A percentile compares a stretch with the other conserved stretches of the same genome.
These are phyloP conservation scores for Alnus glutinosa DNA, from an alignment of 306 rosid genomes.

Conservation along the genomic window DNA sequence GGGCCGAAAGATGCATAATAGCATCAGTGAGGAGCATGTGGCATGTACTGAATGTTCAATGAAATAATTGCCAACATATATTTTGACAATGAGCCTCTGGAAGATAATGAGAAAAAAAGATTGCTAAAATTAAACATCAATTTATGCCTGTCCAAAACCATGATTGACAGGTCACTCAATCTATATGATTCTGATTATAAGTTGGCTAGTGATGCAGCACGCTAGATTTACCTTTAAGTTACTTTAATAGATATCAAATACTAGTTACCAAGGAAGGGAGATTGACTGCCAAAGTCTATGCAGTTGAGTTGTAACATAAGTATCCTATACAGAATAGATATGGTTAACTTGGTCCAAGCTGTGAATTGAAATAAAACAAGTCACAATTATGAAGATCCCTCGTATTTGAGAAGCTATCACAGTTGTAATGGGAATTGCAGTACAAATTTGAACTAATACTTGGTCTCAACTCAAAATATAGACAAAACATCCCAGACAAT, in stretches of 20 bases:
- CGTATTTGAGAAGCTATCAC: not conserved
- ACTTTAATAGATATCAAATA: not conserved
- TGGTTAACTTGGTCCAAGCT: not conserved
- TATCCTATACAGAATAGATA: constrained; percentile 16
- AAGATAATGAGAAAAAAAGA: not conserved
- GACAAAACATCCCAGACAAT: not conserved
- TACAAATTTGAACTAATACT: not conserved
- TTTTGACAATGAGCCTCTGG: not conserved
- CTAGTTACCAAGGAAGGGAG: constrained; percentile 6
- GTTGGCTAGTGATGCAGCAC: not conserved
- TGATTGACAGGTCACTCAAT: not conserved
- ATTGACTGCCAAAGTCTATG: not conserved
- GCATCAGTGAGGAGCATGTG: not conserved
- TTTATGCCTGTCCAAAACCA: not conserved
- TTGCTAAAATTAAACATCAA: not conserved
- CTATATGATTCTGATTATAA: constrained; percentile 3
- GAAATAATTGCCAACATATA: not conserved
- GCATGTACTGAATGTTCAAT: not conserved
- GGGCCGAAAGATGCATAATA: not conserved
- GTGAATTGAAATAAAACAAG: not conserved
- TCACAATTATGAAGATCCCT: not conserved
- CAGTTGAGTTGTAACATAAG: constrained; percentile 6
- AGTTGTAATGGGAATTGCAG: not conserved
- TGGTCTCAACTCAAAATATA: not conserved
- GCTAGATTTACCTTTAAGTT: constrained; percentile 4